These are phyloP conservation scores for Asterella californica DNA, from an alignment of 225 moss, liverwort and hornwort species.

Conservation along the genomic window DNA sequence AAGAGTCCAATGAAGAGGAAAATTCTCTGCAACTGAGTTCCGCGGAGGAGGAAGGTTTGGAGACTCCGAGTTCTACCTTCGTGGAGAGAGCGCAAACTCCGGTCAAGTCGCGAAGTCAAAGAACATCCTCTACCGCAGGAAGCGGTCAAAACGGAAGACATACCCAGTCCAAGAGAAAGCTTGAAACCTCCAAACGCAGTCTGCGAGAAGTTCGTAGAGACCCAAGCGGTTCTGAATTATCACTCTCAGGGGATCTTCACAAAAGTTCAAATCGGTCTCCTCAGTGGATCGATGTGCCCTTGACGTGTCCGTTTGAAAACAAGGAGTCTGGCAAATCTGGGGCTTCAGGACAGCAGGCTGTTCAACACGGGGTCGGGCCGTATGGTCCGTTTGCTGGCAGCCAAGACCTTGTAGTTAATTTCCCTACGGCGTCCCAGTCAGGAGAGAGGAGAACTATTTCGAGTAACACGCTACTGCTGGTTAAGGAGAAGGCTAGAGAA, in stretches of 20 bases:
- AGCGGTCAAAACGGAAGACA: background rate
- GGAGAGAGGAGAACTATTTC: conserved; percentile 1
- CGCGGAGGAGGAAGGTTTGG: background rate
- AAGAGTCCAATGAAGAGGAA: background rate
- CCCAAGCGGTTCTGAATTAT: background rate
- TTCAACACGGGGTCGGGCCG: background rate
- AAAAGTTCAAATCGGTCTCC: background rate
- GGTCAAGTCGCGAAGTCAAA: background rate
- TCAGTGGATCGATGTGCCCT: conserved; percentile 21
- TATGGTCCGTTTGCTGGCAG: background rate
- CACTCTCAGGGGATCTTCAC: background rate
- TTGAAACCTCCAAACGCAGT: background rate
- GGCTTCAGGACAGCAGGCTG: conserved; percentile 8
- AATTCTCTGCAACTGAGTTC: background rate
- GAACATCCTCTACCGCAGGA: background rate
- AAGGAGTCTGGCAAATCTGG: background rate
- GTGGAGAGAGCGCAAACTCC: conserved; percentile 4
- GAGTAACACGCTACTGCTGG: background rate
- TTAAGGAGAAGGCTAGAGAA: background rate
- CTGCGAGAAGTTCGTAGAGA: background rate
- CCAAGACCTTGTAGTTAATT: background rate
- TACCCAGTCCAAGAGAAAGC: background rate
- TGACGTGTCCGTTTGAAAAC: conserved; percentile 14
- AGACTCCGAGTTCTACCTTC: background rate
- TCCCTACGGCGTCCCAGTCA: background rate